These are phyloP conservation scores for Quercus suber DNA, from an alignment of 306 rosid species.

Conservation along the genomic window DNA sequence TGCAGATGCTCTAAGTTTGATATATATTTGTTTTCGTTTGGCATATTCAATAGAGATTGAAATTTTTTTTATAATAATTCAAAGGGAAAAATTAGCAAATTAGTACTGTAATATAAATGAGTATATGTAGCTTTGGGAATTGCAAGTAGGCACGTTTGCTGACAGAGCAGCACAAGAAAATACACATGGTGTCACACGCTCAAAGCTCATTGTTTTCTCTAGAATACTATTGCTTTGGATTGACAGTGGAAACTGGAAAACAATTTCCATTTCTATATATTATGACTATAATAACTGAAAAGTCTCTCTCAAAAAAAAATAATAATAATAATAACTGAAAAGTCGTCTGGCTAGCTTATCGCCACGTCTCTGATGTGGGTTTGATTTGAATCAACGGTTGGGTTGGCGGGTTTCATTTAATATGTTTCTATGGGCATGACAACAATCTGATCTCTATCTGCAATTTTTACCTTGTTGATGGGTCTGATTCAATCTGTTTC, in stretches of 20 bases:
- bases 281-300: too few relatives aligned
- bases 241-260: background rate
- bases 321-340: too few relatives aligned
- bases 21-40: background rate
- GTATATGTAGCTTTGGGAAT: constrained; percentile 1
- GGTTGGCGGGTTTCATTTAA: background rate
- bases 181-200: constrained; percentile 18
- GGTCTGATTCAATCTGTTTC: too few relatives aligned
- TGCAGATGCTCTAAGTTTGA: background rate
- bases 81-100: background rate
- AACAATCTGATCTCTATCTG: too few relatives aligned
- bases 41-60: background rate
- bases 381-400: background rate
- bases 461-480: too few relatives aligned
- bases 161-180: constrained; percentile 20
- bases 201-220: background rate
- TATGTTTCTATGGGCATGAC: too few relatives aligned
- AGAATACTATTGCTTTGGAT: background rate
- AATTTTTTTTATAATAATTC: too few relatives aligned
- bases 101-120: background rate
- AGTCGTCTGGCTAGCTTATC: too few relatives aligned
- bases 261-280: too few relatives aligned
- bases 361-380: background rate
- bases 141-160: constrained; percentile 19
- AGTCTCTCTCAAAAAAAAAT: too few relatives aligned